These are phyloP conservation scores for Fusarium subglutinans DNA, from an alignment of 2,329 filamentous ascomycete genomes.

Conservation along the genomic window DNA sequence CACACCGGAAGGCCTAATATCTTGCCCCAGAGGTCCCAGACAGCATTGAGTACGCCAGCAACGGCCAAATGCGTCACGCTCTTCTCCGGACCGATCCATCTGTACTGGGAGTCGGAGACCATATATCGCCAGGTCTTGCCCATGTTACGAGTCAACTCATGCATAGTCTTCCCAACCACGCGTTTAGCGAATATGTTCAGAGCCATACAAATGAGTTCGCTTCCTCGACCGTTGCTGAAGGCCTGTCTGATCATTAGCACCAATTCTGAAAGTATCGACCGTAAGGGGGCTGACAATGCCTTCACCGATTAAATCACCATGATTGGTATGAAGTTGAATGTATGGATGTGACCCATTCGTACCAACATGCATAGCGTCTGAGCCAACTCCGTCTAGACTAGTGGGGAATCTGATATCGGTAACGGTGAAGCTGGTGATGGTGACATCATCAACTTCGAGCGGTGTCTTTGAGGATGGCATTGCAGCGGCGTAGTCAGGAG, in stretches of 20 bases:
- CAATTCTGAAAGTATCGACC: fast-evolving
- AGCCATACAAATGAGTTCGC: neutral
- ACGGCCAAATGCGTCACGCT: neutral
- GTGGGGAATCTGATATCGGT: neutral
- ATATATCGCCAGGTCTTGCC: neutral
- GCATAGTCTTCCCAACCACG: neutral
- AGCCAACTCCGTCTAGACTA: neutral
- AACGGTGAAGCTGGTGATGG: neutral
- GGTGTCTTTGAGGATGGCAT: neutral
- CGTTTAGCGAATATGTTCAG: neutral
- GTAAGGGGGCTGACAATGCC: neutral
- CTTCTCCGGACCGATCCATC: neutral
- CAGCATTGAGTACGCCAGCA: neutral
- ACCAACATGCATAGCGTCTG: neutral
- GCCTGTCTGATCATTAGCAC: neutral
- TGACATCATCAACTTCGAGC: neutral
- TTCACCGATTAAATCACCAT: neutral
- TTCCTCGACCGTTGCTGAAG: neutral
- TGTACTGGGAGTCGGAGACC: neutral
- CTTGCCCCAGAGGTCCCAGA: neutral
- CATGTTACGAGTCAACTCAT: neutral
- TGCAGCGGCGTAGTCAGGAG: neutral
- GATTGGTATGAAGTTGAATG: neutral
- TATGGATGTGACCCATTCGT: neutral
- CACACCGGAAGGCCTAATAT: neutral